Conservation (phyloP, 108 stramenopile genomes). For the Cyclotella atomus region DNA sequence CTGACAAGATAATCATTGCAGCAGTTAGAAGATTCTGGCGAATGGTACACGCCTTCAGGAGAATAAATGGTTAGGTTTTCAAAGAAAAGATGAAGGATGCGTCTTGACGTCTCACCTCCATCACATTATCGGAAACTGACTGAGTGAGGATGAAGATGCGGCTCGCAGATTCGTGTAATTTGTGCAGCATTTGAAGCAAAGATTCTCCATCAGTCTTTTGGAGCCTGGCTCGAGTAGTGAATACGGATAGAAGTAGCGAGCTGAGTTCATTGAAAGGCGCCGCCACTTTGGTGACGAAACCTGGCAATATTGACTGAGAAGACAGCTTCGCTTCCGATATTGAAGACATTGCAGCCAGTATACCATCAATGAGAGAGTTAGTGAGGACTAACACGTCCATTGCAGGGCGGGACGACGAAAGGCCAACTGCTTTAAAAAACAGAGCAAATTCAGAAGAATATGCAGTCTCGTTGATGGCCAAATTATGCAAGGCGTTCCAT, state of each 20-base stretch:
- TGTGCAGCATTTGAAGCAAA: conserved; percentile 26
- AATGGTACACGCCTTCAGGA: conserved; percentile 18
- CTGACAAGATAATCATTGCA: conserved; percentile 31
- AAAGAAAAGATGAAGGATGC: too few species aligned
- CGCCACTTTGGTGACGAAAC: background rate
- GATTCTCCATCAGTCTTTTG: background rate
- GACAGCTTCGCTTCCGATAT: conserved; percentile 29
- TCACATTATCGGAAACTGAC: conserved; percentile 1
- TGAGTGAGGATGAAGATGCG: conserved; percentile 34
- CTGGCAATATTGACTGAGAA: conserved; percentile 30
- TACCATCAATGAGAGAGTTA: conserved; percentile 15
- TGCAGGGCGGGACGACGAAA: conserved; percentile 7
- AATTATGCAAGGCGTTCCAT: conserved; percentile 23
- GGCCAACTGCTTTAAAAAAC: conserved; percentile 32
- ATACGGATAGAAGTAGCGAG: conserved; percentile 33
- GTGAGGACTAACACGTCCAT: conserved; percentile 17
- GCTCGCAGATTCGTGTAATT: conserved; percentile 29
- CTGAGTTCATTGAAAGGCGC: conserved; percentile 29
- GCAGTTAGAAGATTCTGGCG: conserved; percentile 24
- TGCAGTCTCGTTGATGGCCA: conserved; percentile 10
- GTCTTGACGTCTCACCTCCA: conserved; percentile 24
- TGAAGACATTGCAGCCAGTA: conserved; percentile 20
- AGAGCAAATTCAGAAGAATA: conserved; percentile 32
- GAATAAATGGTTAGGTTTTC: background rate
- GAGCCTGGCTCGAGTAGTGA: conserved; percentile 10